Evolutionary conservation across 345 rosid species (phyloP).

Genomic region (Carallia pectinifolia): DNA sequence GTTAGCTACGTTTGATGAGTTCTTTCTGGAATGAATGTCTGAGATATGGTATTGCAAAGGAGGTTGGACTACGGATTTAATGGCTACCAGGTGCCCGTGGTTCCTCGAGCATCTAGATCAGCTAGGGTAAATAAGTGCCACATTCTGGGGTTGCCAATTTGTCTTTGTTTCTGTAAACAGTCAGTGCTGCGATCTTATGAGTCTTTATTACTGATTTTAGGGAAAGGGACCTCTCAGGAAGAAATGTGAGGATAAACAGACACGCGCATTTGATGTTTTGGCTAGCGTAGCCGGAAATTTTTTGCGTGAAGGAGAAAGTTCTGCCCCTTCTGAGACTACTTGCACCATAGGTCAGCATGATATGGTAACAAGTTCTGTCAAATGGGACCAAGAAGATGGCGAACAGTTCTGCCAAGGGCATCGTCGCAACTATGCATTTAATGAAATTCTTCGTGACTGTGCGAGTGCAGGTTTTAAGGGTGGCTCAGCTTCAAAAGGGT

Average conservation of each 20-base stretch:
- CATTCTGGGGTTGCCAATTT: neutral
- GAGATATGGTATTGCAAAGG: slow-evolving; percentile 21
- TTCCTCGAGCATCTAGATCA: slow-evolving; percentile 21
- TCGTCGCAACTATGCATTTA: slow-evolving; percentile 1
- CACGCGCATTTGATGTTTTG: slow-evolving; percentile 32
- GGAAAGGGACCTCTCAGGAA: slow-evolving; percentile 24
- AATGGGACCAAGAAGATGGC: slow-evolving; percentile 4
- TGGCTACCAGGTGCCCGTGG: slow-evolving; percentile 17
- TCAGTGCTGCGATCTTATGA: neutral
- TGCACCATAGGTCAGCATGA: neutral
- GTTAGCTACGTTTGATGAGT: slow-evolving; percentile 23
- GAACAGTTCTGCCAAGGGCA: neutral
- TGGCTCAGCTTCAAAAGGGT: slow-evolving; percentile 1
- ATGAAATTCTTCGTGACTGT: slow-evolving; percentile 9
- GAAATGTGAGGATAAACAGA: slow-evolving; percentile 12
- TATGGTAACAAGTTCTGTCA: neutral
- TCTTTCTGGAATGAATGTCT: slow-evolving; percentile 12
- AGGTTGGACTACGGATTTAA: slow-evolving; percentile 18
- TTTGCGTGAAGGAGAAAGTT: slow-evolving; percentile 22
- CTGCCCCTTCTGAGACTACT: slow-evolving; percentile 5
- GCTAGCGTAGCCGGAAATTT: slow-evolving; percentile 34
- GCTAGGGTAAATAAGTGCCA: slow-evolving; percentile 9
- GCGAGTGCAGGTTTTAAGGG: slow-evolving; percentile 4
- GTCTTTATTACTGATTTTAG: slow-evolving; percentile 20
- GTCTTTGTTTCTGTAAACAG: neutral